Evolutionary conservation across 495 filamentous ascomycete species (phyloP).

Genomic region (Symbiotaphrina buchneri): DNA sequence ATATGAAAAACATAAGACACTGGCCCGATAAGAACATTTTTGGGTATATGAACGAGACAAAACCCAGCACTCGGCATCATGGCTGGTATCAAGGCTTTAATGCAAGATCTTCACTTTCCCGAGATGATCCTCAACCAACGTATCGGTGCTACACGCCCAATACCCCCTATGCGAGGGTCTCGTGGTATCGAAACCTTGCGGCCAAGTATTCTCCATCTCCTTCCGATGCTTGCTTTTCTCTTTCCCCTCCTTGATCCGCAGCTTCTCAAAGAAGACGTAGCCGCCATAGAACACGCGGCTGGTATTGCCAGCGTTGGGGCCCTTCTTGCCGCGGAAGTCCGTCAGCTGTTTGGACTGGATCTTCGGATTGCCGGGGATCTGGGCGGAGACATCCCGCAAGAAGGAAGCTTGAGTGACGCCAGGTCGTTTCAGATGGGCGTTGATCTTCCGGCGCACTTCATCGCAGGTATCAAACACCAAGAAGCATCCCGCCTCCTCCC

Average conservation of each 20-base stretch:
- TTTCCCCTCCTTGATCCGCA: constrained; percentile 27
- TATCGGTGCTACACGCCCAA: no score
- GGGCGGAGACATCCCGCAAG: constrained; percentile 20
- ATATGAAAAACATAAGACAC: no score
- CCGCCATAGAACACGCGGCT: constrained; percentile 22
- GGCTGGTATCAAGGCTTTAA: no score
- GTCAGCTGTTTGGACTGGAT: constrained; percentile 16
- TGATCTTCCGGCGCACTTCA: constrained; percentile 30
- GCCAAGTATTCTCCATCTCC: constrained; percentile 28
- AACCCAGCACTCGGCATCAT: no score
- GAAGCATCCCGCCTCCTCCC: constrained; percentile 19
- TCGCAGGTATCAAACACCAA: constrained; percentile 31
- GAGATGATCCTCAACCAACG: no score
- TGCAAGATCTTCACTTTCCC: no score
- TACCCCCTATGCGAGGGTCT: no score
- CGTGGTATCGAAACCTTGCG: no score
- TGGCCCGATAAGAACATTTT: no score
- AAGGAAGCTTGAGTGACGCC: constrained; percentile 29
- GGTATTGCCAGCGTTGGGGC: constrained; percentile 19
- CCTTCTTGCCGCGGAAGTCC: constrained; percentile 25
- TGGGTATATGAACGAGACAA: no score
- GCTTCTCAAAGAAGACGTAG: constrained; percentile 39
- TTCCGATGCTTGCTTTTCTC: constrained; percentile 25
- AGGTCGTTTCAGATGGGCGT: constrained; percentile 20
- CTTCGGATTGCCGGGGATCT: constrained; percentile 8